phyloP scores from a whole-genome alignment of 257 asterid species.

The Nicotiana undulata region DNA sequence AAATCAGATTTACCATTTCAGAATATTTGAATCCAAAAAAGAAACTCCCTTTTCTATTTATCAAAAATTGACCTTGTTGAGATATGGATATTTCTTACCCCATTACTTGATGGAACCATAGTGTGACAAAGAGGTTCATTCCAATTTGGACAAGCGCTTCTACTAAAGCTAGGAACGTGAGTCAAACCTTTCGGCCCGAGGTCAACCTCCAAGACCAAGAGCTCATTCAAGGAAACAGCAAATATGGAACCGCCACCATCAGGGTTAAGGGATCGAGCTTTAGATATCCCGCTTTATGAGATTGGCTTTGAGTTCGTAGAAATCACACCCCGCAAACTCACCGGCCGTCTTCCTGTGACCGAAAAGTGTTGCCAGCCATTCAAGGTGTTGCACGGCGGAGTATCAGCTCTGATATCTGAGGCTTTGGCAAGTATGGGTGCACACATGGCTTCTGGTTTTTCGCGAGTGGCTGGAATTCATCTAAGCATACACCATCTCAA shows the following conservation, averaged over 20 bases:
- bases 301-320: slow-evolving; percentile 63
- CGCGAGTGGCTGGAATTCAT: slow-evolving; percentile 37
- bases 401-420: slow-evolving; percentile 40
- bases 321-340: slow-evolving; percentile 45
- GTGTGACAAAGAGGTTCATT: neutral
- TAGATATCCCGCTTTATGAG: slow-evolving; percentile 48
- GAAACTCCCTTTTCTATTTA: neutral
- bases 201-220: neutral
- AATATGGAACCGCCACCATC: neutral
- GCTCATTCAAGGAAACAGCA: neutral
- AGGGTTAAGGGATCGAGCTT: slow-evolving; percentile 23
- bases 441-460: slow-evolving; percentile 32
- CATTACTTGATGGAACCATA: neutral
- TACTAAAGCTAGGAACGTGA: no score
- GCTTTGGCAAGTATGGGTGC: slow-evolving; percentile 40
- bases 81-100: neutral
- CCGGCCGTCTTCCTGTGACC: slow-evolving; percentile 59
- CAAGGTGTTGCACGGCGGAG: slow-evolving; percentile 45
- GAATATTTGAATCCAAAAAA: neutral
- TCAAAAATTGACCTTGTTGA: neutral
- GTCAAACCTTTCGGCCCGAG: neutral
- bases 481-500: slow-evolving; percentile 41
- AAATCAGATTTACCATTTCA: neutral
- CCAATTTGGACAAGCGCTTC: neutral
- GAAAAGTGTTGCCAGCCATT: slow-evolving; percentile 64